Base-by-base conservation (phyloP, 1,284 basidiomycete genomes). In the Fomitopsis betulina region DNA sequence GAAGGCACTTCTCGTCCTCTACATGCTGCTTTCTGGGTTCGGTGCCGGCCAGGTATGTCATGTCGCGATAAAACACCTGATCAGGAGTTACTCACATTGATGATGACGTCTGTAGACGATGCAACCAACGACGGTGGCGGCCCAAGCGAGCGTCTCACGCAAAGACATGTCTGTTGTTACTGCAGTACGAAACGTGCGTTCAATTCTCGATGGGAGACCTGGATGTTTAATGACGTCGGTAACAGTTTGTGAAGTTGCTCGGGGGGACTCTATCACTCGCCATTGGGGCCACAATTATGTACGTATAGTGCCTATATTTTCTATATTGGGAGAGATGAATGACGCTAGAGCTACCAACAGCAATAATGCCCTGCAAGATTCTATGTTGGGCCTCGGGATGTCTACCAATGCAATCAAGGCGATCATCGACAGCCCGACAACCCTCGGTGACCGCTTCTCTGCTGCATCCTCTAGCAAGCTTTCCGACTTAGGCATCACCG, bases 101-200 rank as follows among this genome's bases (percentile, higher is more conserved):
- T 40, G 10, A 32, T n/a, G 10, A 32, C 15, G 7, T 12, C 5
- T n/a, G 1, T 39, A 84, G 82, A 84, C 82, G 0, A 63, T 84
- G 25, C 84, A 85, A 69, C 84, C 83, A 0, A 84, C 82, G 0
- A 85, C 85, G 0, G 80, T 89, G 2, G 86, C 87, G 0, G 85
- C 82, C 5, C 87, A 90, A 66, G 85, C 86, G 0, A 86, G 85
- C 21, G 87, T 89, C 1, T 69, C 81, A 0, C 72, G 86, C 30
- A 75, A 76, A 49, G 86, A 89, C 58, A 84, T 89, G 80, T 84
- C 85, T 1, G 86, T 87, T 6, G 86, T 89, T 1, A 90, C 35
- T 9, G 51, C 32, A 38, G 35, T 37, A 15, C 35, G 35, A 37
- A 37, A 19, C 32, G 19, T 15, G 8, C 37, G 12, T 15, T 8